A percentile compares a stretch with the other conserved stretches of the same genome.
Conservation (phyloP, 768 basidiomycete species). For the Crucibulum laeve region DNA sequence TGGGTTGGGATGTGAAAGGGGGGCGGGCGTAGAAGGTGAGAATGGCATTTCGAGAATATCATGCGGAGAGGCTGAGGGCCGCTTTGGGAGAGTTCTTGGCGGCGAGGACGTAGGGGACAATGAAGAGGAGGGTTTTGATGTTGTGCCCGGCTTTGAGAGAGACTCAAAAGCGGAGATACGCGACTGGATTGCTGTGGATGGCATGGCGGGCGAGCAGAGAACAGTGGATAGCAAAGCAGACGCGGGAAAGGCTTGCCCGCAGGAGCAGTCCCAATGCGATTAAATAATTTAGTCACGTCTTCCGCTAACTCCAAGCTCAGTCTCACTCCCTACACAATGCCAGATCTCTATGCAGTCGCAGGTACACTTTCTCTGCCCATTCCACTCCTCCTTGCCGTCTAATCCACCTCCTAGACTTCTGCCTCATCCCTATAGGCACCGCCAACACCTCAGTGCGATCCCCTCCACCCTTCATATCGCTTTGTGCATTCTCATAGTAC, state of each 20-base stretch:
- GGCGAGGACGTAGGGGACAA: constrained; percentile 15
- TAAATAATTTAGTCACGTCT: too few relatives aligned
- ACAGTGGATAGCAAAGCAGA: background rate
- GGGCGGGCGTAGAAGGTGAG: constrained; percentile 37
- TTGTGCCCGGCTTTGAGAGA: constrained; percentile 18
- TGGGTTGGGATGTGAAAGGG: constrained; percentile 26
- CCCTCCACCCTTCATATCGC: background rate
- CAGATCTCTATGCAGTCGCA: constrained; percentile 74
- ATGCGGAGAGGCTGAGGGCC: constrained; percentile 9
- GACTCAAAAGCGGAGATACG: constrained; percentile 66
- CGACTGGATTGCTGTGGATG: constrained; percentile 40
- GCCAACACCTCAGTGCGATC: constrained; percentile 59
- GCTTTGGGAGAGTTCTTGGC: constrained; percentile 10
- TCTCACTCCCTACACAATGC: too few relatives aligned
- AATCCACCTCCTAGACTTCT: constrained; percentile 58
- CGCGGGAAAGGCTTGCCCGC: background rate
- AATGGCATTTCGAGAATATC: constrained; percentile 46
- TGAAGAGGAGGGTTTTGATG: constrained; percentile 12
- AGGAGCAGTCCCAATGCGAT: too few relatives aligned
- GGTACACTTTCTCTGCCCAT: constrained; percentile 31
- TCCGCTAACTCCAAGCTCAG: too few relatives aligned
- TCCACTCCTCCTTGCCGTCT: background rate
- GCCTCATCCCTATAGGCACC: constrained; percentile 84
- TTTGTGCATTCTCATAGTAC: constrained; percentile 5
- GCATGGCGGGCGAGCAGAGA: constrained; percentile 10